These are phyloP conservation scores for Russula sp. DNA, from an alignment of 768 basidiomycete species.

Conservation along the genomic window DNA sequence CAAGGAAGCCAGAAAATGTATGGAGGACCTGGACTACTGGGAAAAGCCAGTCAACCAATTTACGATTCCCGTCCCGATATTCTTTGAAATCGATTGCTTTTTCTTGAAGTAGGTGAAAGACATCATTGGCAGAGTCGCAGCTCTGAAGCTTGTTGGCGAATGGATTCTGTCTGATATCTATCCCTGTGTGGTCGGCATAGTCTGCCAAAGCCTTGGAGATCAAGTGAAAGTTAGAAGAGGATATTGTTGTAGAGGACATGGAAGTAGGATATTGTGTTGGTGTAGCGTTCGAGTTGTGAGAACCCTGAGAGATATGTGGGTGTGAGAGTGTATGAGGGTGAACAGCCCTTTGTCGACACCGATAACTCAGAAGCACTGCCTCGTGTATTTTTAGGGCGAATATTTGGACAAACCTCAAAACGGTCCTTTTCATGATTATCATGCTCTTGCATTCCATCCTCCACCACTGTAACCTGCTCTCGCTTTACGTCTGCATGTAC, in stretches of 20 bases:
- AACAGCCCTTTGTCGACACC: no score
- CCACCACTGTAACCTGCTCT: conserved; percentile 43
- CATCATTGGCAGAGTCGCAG: background rate
- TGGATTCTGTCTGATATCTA: background rate
- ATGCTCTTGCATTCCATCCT: conserved; percentile 64
- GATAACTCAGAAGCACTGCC: no score
- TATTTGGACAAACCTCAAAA: conserved; percentile 68
- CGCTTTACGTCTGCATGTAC: background rate
- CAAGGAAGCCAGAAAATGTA: background rate
- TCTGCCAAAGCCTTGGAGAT: background rate
- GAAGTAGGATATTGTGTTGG: no score
- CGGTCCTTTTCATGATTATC: conserved; percentile 58
- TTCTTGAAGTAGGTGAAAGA: background rate
- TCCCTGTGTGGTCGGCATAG: background rate
- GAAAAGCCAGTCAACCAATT: no score
- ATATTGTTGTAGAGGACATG: no score
- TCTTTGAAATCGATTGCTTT: background rate
- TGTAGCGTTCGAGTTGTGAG: no score
- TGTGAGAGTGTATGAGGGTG: no score
- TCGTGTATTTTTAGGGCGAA: conserved; percentile 32
- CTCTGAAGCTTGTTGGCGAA: no score
- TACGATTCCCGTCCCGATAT: no score
- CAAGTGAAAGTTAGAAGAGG: no score
- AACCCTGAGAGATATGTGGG: no score
- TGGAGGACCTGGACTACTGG: no score